Percentiles rank a stretch among this genome's conserved stretches.
phyloP scores from a whole-genome alignment of 148 eudicot species.

The Vaccinium darrowii region DNA sequence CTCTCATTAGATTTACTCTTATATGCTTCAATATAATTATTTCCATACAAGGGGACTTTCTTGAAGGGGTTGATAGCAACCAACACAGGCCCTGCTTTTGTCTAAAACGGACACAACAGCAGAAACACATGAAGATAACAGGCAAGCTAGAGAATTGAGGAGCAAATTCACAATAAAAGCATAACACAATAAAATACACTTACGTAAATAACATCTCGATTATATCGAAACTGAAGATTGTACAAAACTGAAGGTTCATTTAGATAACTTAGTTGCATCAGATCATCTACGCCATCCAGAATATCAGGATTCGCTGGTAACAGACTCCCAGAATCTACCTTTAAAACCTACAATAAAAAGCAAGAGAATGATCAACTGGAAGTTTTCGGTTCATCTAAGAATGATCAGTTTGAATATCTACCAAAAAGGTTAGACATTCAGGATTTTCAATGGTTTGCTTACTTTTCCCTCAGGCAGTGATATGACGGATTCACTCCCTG shows the following conservation, averaged over 20 bases:
- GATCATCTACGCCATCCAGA: constrained; percentile 95
- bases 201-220: constrained; percentile 80
- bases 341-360: constrained; percentile 52
- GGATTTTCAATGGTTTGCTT: constrained; percentile 19
- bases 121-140: constrained; percentile 5
- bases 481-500: constrained; percentile 60
- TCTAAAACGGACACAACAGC: constrained; percentile 39
- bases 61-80: constrained; percentile 95
- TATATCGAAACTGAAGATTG: constrained; percentile 87
- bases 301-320: constrained; percentile 93
- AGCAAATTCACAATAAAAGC: constrained; percentile 6
- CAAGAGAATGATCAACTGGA: constrained; percentile 9
- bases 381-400: constrained; percentile 8
- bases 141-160: constrained; percentile 13
- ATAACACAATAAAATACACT: constrained; percentile 22
- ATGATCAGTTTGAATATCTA: background rate
- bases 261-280: constrained; percentile 92
- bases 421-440: background rate
- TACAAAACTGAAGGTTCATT: constrained; percentile 88
- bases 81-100: constrained; percentile 95
- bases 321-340: constrained; percentile 58
- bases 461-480: constrained; percentile 82
- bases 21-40: constrained; percentile 76
- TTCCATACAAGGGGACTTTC: constrained; percentile 71
- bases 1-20: constrained; percentile 54